Conservation (phyloP, 1,139 yeast genomes). For the Hyphopichia khmerensis region DNA sequence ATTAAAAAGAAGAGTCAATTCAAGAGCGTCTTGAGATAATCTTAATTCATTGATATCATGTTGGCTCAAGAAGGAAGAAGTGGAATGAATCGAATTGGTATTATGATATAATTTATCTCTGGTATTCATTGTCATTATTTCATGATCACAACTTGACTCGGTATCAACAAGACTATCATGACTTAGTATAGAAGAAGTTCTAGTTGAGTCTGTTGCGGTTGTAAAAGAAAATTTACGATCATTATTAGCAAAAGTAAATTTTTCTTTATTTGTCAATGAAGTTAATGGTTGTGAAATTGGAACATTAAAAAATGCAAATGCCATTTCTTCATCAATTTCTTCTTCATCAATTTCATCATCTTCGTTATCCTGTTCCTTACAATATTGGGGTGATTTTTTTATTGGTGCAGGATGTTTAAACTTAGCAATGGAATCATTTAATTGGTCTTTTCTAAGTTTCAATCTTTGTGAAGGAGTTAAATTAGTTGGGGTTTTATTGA, state of each 20-base stretch:
- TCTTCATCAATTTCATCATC: conserved; percentile 38
- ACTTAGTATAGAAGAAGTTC: conserved; percentile 45
- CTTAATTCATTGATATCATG: conserved; percentile 17
- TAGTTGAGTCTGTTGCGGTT: conserved; percentile 35
- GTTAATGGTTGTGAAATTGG: conserved; percentile 57
- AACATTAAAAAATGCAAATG: conserved; percentile 57
- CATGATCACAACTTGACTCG: conserved; percentile 16
- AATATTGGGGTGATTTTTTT: neutral
- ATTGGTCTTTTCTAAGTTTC: conserved; percentile 30
- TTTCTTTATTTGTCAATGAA: conserved; percentile 26
- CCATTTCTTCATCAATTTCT: conserved; percentile 48
- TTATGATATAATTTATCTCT: neutral
- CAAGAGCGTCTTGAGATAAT: conserved; percentile 48
- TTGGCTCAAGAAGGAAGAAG: conserved; percentile 6
- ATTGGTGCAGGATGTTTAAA: conserved; percentile 11
- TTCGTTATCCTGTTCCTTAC: conserved; percentile 1
- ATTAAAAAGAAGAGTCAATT: conserved; percentile 41
- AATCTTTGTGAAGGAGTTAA: conserved; percentile 43
- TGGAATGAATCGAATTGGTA: conserved; percentile 1
- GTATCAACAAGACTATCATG: conserved; percentile 21
- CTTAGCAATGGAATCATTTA: conserved; percentile 21
- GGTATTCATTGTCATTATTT: neutral
- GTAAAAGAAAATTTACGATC: conserved; percentile 20
- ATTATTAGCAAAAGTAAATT: conserved; percentile 18
- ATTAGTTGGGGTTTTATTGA: conserved; percentile 26